Base-by-base conservation (phyloP, 768 basidiomycete species). In the Amanita muscaria region DNA sequence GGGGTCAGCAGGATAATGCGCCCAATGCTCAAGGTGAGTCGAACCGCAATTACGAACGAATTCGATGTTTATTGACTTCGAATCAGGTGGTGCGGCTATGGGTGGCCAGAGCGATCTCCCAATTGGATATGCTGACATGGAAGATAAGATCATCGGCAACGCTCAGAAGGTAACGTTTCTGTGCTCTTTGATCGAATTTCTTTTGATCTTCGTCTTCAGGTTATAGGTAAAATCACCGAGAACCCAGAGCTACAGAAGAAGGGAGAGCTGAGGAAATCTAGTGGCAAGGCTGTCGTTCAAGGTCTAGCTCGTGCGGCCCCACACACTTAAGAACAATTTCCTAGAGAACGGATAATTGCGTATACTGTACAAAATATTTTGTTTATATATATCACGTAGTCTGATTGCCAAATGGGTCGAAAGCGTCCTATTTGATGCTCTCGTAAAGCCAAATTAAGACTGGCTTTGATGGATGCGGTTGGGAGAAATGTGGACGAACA, bases 401-500 rank as follows among this genome's bases (percentile, higher is more conserved):
- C n/a, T n/a, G 27, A 12, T 29, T 12, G 27, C 27, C 12, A 12
- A 29, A 6, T 6, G 12, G 27, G 12, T 29, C 6, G 96, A 99
- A 60, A 83, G 76, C 12, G 84, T 88, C 4, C 63, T 99, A 16
- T 85, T 89, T 47, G 74, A 76, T 25, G 90, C 90, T 0, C 66
- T 98, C 46, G 80, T 76, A 31, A 81, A 82, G 53, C 75, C 87
- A 0, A 71, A 80, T 39, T 67, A 75, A 71, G 3, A 73, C 65
- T 4, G 88, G 89, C 3, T 67, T 85, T 44, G 84, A 92, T 12
- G 93, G 88, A 0, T 92, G 90, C 56, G 87, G 78, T 27, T 98
- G 88, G 80, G 81, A 87, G 57, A 74, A 78, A 52, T 97, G 96
- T 61, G 94, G 96, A 10, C 66, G 96, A 56, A 98, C 96, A 22